These are phyloP conservation scores for Candida khao-thaluensis DNA, from an alignment of 805 yeast genomes.

Conservation along the genomic window DNA sequence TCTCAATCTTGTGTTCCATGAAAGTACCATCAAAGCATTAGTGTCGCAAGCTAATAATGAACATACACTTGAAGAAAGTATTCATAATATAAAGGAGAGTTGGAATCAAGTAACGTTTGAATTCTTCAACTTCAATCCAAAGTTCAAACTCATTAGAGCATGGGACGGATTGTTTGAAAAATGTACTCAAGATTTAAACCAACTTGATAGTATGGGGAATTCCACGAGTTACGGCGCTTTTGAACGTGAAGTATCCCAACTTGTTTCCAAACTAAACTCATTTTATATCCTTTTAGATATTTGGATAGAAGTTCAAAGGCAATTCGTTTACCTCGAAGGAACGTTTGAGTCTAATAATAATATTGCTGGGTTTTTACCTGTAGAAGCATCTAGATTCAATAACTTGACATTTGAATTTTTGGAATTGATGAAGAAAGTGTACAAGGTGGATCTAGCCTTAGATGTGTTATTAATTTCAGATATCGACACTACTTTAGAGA, in stretches of 20 bases:
- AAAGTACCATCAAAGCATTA: constrained; percentile 44
- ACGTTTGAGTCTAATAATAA: constrained; percentile 61
- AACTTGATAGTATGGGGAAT: constrained; percentile 65
- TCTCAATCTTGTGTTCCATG: constrained; percentile 49
- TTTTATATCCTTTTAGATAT: constrained; percentile 53
- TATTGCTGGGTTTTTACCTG: constrained; percentile 60
- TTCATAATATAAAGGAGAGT: constrained; percentile 46
- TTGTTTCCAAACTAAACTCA: constrained; percentile 56
- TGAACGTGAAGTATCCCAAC: constrained; percentile 51
- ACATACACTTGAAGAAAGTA: constrained; percentile 55
- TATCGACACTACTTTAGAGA: constrained; percentile 45
- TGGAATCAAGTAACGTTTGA: constrained; percentile 61
- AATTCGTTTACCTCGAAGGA: constrained; percentile 84
- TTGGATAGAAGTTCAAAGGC: constrained; percentile 86
- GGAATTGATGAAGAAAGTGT: constrained; percentile 48
- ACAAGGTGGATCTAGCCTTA: constrained; percentile 49
- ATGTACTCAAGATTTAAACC: constrained; percentile 58
- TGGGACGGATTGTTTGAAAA: constrained; percentile 65
- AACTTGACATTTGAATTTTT: constrained; percentile 62
- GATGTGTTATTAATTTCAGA: constrained; percentile 56
- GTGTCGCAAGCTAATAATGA: constrained; percentile 73
- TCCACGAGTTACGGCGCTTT: constrained; percentile 63
- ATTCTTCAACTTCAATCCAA: constrained; percentile 50
- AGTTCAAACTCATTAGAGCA: constrained; percentile 56
- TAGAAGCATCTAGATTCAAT: constrained; percentile 66